phyloP scores from a whole-genome alignment of 768 basidiomycete genomes.

The Trametes elegans region DNA sequence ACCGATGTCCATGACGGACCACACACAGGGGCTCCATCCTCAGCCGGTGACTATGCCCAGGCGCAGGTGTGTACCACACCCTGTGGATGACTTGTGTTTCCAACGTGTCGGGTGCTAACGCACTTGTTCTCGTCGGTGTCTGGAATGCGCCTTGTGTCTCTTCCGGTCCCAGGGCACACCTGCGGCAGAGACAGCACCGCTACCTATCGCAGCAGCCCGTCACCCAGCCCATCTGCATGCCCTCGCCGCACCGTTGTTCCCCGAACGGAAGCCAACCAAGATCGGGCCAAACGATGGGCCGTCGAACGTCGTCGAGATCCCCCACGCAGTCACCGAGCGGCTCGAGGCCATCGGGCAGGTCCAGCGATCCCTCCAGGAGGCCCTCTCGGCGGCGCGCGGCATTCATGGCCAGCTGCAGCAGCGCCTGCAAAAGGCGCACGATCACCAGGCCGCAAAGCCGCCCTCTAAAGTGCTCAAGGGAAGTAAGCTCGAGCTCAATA shows the following conservation, averaged over 20 bases:
- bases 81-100: neutral
- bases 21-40: neutral
- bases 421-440: neutral
- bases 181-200: constrained; percentile 3
- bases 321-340: constrained; percentile 14
- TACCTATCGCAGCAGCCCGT: constrained; percentile 46
- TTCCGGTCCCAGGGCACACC: neutral
- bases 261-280: neutral
- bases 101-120: neutral
- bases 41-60: no score
- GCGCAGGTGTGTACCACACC: constrained; percentile 3
- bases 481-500: neutral
- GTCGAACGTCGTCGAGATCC: neutral
- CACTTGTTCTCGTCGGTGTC: neutral
- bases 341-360: constrained; percentile 8
- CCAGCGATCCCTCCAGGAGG: constrained; percentile 8
- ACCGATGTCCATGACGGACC: neutral
- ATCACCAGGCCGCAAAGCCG: neutral
- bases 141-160: no score
- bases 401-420: constrained; percentile 2
- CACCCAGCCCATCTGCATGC: constrained; percentile 33
- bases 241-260: constrained; percentile 16
- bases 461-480: neutral
- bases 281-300: neutral
- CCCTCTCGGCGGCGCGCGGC: constrained; percentile 1